phyloP scores from a whole-genome alignment of 768 basidiomycete genomes.

The Rhodotorula diobovata region DNA sequence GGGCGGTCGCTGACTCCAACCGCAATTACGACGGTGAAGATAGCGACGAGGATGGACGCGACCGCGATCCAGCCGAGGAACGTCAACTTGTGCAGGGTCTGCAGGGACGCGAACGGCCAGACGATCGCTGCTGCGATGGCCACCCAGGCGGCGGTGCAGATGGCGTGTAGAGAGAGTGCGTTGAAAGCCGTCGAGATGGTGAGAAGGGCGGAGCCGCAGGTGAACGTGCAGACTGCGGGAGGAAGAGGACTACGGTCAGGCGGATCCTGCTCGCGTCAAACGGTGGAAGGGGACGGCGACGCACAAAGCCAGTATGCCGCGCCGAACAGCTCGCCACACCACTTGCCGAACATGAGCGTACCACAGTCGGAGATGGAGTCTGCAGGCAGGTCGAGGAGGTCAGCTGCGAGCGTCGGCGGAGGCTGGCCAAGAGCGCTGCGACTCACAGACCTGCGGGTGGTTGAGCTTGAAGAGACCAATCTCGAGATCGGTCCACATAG shows the following conservation, averaged over 20 bases:
- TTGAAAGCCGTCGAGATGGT: slow-evolving; percentile 48
- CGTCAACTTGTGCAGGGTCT: slow-evolving; percentile 45
- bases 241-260: too few relatives aligned
- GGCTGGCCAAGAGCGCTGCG: too few relatives aligned
- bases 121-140: slow-evolving; percentile 43
- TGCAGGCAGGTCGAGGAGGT: background rate
- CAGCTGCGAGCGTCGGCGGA: too few relatives aligned
- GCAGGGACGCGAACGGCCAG: slow-evolving; percentile 42
- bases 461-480: background rate
- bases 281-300: background rate
- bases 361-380: slow-evolving; percentile 28
- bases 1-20: slow-evolving; percentile 42
- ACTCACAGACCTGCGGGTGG: too few relatives aligned
- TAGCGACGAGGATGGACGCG: slow-evolving; percentile 32
- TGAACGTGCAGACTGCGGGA: slow-evolving; percentile 25
- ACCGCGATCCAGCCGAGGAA: slow-evolving; percentile 44
- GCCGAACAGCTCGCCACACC: slow-evolving; percentile 26
- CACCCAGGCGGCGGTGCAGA: slow-evolving; percentile 49
- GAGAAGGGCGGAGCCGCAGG: slow-evolving; percentile 45
- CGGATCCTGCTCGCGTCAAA: background rate
- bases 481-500: slow-evolving; percentile 18
- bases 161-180: slow-evolving; percentile 46
- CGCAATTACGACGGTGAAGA: slow-evolving; percentile 40
- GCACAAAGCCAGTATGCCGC: slow-evolving; percentile 23
- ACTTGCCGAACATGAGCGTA: slow-evolving; percentile 6